Evolutionary conservation across 2,329 filamentous ascomycete genomes (phyloP).

Genomic region (Fusarium clavum): DNA sequence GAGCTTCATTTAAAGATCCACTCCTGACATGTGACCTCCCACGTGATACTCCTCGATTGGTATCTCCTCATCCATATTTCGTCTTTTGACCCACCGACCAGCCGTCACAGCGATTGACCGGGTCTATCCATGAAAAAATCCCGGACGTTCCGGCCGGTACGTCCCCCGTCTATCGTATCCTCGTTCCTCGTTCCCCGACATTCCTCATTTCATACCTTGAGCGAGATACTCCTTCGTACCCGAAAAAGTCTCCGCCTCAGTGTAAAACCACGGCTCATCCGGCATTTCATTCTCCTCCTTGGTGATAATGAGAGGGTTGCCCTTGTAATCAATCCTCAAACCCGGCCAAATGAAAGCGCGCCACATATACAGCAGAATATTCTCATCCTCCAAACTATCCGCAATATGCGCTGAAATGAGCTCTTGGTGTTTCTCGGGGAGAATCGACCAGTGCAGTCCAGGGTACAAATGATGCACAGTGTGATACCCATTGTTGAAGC

Average conservation of each 20-base stretch:
- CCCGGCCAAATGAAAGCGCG: conserved; percentile 11
- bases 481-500: conserved; percentile 25
- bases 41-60: not conserved
- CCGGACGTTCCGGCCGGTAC: not conserved
- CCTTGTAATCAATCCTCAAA: conserved; percentile 20
- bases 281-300: conserved; percentile 27
- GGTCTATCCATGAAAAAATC: not conserved
- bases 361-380: conserved; percentile 20
- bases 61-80: not conserved
- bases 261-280: conserved; percentile 21
- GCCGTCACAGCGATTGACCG: rapidly evolving
- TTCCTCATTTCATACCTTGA: conserved; percentile 11
- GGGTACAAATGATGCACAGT: conserved; percentile 23
- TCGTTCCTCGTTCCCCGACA: too few relatives aligned
- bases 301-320: not conserved
- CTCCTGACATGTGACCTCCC: not conserved
- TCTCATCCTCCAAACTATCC: not conserved
- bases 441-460: conserved; percentile 15
- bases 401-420: conserved; percentile 5
- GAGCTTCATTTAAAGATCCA: not conserved
- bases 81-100: not conserved
- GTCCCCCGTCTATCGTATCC: too few relatives aligned
- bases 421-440: conserved; percentile 15
- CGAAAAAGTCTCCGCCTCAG: conserved; percentile 1
- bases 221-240: conserved; percentile 20